These are phyloP conservation scores for Lotus japonicus DNA, from an alignment of 306 rosid genomes.

Conservation along the genomic window DNA sequence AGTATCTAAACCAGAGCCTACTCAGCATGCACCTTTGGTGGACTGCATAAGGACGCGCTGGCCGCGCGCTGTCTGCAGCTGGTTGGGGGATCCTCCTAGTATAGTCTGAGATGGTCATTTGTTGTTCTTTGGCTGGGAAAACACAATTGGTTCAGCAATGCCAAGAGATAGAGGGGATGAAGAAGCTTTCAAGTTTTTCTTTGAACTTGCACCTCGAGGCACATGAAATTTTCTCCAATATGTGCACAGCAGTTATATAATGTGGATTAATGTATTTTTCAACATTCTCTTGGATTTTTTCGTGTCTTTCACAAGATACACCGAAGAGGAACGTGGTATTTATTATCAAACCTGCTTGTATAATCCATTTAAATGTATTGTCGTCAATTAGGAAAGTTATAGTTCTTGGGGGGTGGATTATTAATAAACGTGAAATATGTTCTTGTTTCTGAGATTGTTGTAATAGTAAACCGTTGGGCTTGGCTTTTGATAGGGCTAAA, in stretches of 20 bases:
- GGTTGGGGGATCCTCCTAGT: slow-evolving; percentile 95
- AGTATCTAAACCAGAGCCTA: slow-evolving; percentile 64
- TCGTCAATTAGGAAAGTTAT: slow-evolving; percentile 21
- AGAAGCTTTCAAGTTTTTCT: slow-evolving; percentile 28
- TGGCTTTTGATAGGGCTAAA: slow-evolving; percentile 17
- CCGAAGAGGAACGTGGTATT: slow-evolving; percentile 23
- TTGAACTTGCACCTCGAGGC: slow-evolving; percentile 13
- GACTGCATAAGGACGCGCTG: slow-evolving; percentile 96
- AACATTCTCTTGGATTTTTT: slow-evolving; percentile 41
- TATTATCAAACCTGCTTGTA: slow-evolving; percentile 29
- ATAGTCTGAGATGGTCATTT: slow-evolving; percentile 55
- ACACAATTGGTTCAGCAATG: slow-evolving; percentile 11
- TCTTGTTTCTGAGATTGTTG: slow-evolving; percentile 27
- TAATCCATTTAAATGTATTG: slow-evolving; percentile 32
- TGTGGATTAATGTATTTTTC: slow-evolving; percentile 35
- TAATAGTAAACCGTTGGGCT: slow-evolving; percentile 14
- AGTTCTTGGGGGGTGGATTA: slow-evolving; percentile 11
- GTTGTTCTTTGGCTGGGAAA: slow-evolving; percentile 15
- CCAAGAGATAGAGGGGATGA: slow-evolving; percentile 7
- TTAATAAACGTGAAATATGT: slow-evolving; percentile 39
- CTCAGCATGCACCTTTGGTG: slow-evolving; percentile 92
- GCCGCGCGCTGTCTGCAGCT: slow-evolving; percentile 80
- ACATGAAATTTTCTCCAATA: slow-evolving; percentile 25
- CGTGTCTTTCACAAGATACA: slow-evolving; percentile 20
- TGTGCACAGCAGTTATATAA: slow-evolving; percentile 28